These are phyloP conservation scores for Hyparrhenia diplandra DNA, from an alignment of 176 grass and related monocot genomes.

Conservation along the genomic window DNA sequence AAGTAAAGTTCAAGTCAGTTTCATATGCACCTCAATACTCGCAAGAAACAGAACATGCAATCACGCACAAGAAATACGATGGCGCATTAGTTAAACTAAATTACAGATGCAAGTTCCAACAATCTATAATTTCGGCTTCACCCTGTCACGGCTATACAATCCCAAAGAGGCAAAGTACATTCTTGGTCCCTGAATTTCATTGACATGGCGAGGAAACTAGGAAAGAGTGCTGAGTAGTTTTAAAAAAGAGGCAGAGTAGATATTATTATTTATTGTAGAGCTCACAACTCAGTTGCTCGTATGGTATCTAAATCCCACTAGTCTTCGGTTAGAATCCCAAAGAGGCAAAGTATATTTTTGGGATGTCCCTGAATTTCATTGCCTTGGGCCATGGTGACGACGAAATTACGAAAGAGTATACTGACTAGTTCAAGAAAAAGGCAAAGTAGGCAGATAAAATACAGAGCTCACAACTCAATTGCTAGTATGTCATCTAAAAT, in stretches of 20 bases:
- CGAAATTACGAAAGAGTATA: background rate
- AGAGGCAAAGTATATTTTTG: background rate
- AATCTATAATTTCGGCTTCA: no score
- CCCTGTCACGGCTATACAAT: no score
- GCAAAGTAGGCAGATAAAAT: background rate
- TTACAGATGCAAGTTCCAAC: no score
- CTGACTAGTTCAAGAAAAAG: background rate
- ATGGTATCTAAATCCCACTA: background rate
- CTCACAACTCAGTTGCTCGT: background rate
- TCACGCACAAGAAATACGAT: no score
- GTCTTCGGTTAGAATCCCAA: background rate
- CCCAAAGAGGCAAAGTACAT: no score
- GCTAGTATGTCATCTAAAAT: background rate
- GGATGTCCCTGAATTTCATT: background rate
- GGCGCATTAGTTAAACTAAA: no score
- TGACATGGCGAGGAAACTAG: background rate
- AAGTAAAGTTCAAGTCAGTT: background rate
- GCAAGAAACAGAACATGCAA: no score
- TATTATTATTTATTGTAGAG: no score
- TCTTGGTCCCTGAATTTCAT: background rate
- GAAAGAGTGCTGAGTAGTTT: background rate
- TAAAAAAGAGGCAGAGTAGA: background rate
- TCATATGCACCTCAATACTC: no score
- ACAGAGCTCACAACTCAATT: background rate
- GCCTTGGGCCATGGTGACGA: background rate